phyloP scores from a whole-genome alignment of 2,329 filamentous ascomycete species.

The Drechslerella dactyloides region DNA sequence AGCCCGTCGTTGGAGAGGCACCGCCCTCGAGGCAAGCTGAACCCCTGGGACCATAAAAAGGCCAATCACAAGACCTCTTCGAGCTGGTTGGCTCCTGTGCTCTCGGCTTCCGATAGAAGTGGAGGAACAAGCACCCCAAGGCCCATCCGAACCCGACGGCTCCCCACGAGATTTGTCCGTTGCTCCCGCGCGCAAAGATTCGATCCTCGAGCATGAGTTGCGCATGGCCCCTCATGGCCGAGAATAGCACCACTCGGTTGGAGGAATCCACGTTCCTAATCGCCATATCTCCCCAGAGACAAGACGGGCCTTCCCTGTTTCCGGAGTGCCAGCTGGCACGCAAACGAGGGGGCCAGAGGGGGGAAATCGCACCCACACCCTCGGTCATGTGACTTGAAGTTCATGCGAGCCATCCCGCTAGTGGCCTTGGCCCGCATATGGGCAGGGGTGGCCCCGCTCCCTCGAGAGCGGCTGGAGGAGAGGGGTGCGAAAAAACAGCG shows the following conservation, averaged over 20 bases:
- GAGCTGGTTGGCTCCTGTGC: constrained; percentile 36
- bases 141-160: constrained; percentile 49
- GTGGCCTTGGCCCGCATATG: constrained; percentile 44
- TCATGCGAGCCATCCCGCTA: constrained; percentile 52
- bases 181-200: constrained; percentile 44
- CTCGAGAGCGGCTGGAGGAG: constrained; percentile 32
- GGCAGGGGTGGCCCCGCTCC: constrained; percentile 35
- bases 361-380: constrained; percentile 36
- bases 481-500: constrained; percentile 19
- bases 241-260: not conserved
- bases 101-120: constrained; percentile 19
- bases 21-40: constrained; percentile 20
- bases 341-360: constrained; percentile 12
- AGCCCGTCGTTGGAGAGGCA: constrained; percentile 35
- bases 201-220: constrained; percentile 21
- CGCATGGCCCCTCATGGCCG: constrained; percentile 2
- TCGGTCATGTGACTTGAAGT: constrained; percentile 49
- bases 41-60: constrained; percentile 23
- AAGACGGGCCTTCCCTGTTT: constrained; percentile 9
- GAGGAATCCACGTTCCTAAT: constrained; percentile 4
- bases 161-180: constrained; percentile 48
- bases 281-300: not conserved
- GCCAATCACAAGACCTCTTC: constrained; percentile 42
- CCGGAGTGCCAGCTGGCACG: constrained; percentile 11
- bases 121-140: constrained; percentile 30